Evolutionary conservation across 1,139 yeast genomes (phyloP).

Genomic region (Suhomyces bolitotheri): DNA sequence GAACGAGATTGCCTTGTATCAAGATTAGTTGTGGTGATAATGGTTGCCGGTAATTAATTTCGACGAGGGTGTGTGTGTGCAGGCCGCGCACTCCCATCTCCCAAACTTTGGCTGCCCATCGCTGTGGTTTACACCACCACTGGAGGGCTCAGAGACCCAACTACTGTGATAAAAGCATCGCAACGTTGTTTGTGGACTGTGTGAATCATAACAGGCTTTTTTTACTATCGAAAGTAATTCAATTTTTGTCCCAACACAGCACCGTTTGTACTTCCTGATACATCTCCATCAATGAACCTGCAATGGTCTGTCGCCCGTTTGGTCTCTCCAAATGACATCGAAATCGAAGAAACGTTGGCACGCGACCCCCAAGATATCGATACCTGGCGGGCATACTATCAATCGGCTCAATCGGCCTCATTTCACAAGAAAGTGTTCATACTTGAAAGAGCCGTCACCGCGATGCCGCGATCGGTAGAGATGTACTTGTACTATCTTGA

Average conservation of each 20-base stretch:
- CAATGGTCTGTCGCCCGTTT: constrained; percentile 3
- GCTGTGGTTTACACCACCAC: background rate
- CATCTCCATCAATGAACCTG: too few species aligned
- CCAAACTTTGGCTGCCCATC: background rate
- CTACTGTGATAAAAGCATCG: background rate
- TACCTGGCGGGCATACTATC: constrained; percentile 57
- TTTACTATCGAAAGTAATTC: too few species aligned
- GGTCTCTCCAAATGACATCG: constrained; percentile 5
- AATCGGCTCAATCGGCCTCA: constrained; percentile 28
- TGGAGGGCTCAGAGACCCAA: background rate
- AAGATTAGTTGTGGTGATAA: background rate
- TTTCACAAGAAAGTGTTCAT: constrained; percentile 42
- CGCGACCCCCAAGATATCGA: constrained; percentile 44
- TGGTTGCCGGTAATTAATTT: background rate
- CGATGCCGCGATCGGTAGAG: constrained; percentile 51
- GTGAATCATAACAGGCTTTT: too few species aligned
- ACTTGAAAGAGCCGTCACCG: constrained; percentile 52
- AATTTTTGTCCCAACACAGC: too few species aligned
- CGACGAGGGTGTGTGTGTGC: background rate
- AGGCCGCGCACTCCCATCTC: too few species aligned
- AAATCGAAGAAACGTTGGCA: constrained; percentile 44
- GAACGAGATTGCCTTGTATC: too few species aligned
- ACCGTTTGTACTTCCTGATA: too few species aligned
- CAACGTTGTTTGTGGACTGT: background rate
- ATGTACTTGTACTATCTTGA: constrained; percentile 59